phyloP scores from a whole-genome alignment of 1,139 yeast genomes.

The Pichia sp. region DNA sequence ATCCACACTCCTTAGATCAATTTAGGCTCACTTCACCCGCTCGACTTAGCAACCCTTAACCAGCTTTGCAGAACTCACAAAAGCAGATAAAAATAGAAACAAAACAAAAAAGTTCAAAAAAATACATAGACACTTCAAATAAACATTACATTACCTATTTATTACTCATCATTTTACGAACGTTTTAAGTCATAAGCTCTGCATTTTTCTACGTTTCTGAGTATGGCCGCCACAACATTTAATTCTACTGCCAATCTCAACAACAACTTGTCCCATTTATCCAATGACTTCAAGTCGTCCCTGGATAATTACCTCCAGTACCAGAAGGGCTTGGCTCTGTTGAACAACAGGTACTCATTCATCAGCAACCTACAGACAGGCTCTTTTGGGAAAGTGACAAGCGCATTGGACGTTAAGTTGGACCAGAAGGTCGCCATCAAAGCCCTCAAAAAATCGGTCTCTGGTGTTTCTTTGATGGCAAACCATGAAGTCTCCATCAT shows the following conservation, averaged over 20 bases:
- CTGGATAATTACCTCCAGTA: slow-evolving; percentile 37
- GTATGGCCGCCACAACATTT: neutral
- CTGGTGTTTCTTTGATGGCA: slow-evolving; percentile 36
- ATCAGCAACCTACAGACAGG: slow-evolving; percentile 45
- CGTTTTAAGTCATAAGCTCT: neutral
- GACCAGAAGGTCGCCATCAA: slow-evolving; percentile 41
- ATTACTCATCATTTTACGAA: neutral
- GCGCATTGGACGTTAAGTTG: slow-evolving; percentile 38
- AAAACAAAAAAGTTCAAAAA: neutral
- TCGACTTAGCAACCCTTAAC: no score
- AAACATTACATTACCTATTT: neutral
- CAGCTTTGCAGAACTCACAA: neutral
- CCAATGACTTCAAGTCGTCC: slow-evolving; percentile 25
- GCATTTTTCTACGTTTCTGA: neutral
- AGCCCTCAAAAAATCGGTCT: slow-evolving; percentile 36
- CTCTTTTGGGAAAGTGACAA: slow-evolving; percentile 49
- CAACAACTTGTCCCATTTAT: slow-evolving; percentile 10
- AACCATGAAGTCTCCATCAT: slow-evolving; percentile 45
- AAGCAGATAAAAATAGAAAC: neutral
- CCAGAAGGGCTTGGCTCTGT: slow-evolving; percentile 33
- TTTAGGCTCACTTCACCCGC: neutral
- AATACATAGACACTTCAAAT: neutral
- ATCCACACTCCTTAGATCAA: neutral
- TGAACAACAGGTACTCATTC: slow-evolving; percentile 37
- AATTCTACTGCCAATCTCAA: neutral